Conservation (phyloP, 345 rosid species). For the Carallia pectinifolia region DNA sequence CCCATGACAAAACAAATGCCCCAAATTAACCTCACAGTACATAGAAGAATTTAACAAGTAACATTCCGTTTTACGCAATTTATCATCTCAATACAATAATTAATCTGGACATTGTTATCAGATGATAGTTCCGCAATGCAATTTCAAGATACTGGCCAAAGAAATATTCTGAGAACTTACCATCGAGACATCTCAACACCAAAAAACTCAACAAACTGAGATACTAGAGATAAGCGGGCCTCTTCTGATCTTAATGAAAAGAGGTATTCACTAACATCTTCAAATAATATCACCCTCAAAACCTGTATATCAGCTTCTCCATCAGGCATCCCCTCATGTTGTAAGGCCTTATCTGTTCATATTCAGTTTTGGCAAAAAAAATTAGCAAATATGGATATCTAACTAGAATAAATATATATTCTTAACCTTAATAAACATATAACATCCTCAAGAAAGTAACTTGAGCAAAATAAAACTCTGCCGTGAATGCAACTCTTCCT, state of each 20-base stretch:
- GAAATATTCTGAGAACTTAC: slow-evolving; percentile 27
- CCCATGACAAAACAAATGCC: too few species aligned
- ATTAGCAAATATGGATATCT: neutral
- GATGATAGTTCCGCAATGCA: neutral
- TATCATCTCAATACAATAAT: too few species aligned
- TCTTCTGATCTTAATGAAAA: slow-evolving; percentile 69
- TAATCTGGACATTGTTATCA: too few species aligned
- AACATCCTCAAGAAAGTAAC: neutral
- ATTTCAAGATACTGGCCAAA: neutral
- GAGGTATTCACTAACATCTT: slow-evolving; percentile 73
- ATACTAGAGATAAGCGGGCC: slow-evolving; percentile 69
- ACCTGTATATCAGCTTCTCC: slow-evolving; percentile 65
- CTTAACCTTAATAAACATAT: neutral
- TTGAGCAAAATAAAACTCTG: neutral
- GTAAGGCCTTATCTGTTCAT: slow-evolving; percentile 42
- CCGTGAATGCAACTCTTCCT: too few species aligned
- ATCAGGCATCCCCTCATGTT: slow-evolving; percentile 38
- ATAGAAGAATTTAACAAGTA: too few species aligned
- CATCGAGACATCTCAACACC: slow-evolving; percentile 69
- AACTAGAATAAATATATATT: neutral
- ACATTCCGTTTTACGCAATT: too few species aligned
- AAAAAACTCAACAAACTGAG: slow-evolving; percentile 78
- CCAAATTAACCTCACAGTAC: too few species aligned
- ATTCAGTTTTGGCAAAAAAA: neutral
- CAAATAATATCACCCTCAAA: slow-evolving; percentile 65